phyloP scores from a whole-genome alignment of 192 early-diverging fungal genomes.

The Linnemannia schmuckeri region DNA sequence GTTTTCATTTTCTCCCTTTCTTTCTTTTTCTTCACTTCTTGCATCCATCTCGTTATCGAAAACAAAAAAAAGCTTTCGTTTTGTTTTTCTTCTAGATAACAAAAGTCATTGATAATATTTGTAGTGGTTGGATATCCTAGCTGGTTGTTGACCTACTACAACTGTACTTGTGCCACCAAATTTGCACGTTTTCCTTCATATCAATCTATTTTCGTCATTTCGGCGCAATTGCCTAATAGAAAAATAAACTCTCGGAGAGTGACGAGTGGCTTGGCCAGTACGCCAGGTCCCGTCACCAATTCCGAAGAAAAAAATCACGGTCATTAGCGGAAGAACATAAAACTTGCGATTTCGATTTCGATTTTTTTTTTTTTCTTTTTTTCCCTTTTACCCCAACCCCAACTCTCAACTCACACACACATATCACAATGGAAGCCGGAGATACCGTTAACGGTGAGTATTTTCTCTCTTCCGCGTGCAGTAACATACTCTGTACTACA shows the following conservation, averaged over 20 bases:
- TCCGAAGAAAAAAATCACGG: background rate
- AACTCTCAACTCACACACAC: slow-evolving; percentile 14
- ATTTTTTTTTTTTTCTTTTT: background rate
- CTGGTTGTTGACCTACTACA: background rate
- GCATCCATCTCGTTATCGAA: slow-evolving; percentile 10
- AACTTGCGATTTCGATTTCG: background rate
- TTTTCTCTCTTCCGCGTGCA: background rate
- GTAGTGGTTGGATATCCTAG: background rate
- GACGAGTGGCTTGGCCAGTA: slow-evolving; percentile 3
- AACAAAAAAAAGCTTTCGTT: background rate
- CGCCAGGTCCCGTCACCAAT: background rate
- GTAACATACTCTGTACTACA: background rate
- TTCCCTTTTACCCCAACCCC: background rate
- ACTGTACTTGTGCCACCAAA: background rate
- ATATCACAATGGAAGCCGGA: slow-evolving; percentile 19
- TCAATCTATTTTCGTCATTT: background rate
- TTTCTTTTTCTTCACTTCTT: background rate
- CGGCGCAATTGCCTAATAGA: background rate
- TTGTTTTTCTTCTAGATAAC: background rate
- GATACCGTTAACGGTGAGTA: slow-evolving; percentile 26
- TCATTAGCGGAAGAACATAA: background rate
- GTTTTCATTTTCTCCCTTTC: slow-evolving; percentile 2
- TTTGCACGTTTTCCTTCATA: background rate
- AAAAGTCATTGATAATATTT: background rate
- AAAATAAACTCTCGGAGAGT: slow-evolving; percentile 6